Evolutionary conservation across 768 basidiomycete genomes (phyloP), one percentile per base, ranked within the genome.

Genomic region (Baorangia bicolor): DNA sequence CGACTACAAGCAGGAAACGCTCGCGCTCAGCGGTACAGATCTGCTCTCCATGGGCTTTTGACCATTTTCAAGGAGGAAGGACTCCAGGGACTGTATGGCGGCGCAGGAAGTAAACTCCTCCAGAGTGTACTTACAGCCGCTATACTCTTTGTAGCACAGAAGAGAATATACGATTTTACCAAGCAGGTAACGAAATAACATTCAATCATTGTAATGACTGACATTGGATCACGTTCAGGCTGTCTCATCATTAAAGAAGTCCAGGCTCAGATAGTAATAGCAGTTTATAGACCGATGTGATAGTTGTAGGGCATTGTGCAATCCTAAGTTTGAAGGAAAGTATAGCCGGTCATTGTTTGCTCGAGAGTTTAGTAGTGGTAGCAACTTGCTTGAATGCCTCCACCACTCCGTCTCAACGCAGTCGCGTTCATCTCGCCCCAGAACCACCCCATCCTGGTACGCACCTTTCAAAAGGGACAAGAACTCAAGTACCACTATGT

Each of bases 91-190:
- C 70, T 97, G 21, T 97, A 97, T 78, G 88, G 83, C 61, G 95
- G 95, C 7, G 81, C 95, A 27, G 80, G 80, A 14, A 91, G 87
- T 65, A 99, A 99, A 75, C 84, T 99, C 21, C 55, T 90, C 5
- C 96, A 98, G 73, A 93, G 90, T 60, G 92, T 97, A 1, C 78
- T 98, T 47, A 96, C 94, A 9, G 94, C 94, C 16, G 93, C 94
- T 7, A 92, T 98, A 62, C 79, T 98, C 60, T 98, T 98, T 68
- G 90, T 87, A 14, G 84, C 90, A 8, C 96, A 98, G 72, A 81
- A 87, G 64, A 81, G 93, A 59, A 83, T 91, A 51, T 92, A 86
- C 54, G 87, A 90, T 62, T 57, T 86, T n/a, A 85, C 83, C 13
- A 90, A 84, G 65, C 68, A 74, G 74, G 77, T 78, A 39, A 52